Evolutionary conservation across 148 eudicot genomes (phyloP), one percentile per base, ranked within the genome.

Genomic region (Camellia japonica): DNA sequence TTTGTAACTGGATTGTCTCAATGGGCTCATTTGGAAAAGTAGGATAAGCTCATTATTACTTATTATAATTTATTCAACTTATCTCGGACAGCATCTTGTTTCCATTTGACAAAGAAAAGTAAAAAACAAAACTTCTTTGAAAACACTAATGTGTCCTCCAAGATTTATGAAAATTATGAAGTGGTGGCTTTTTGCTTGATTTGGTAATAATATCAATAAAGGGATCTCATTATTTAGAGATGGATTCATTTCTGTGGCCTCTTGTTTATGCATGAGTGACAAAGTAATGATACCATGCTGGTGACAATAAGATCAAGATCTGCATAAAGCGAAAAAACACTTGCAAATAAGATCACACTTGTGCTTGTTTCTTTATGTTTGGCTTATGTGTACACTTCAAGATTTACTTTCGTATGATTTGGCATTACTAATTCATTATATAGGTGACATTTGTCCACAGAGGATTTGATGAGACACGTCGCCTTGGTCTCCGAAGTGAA

Each of bases 381-480:
- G 6, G 2, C 59, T 7, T 7, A 7, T 63, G 12, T 51, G 47
- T 30, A 30, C 7, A 6, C 14, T 64, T 77, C 79, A 77, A 54
- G 60, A 51, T 64, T 41, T 77, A 14, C 7, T 77, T 14, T 41
- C 79, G 68, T 51, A 69, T 60, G 58, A 71, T 62, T 71, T 60
- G 52, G 60, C 10, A 63, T 54, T 63, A 3, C 19, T 63, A 49
- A 68, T 55, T 79, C 55, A 51, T 81, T 73, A 80, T 30, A 49
- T 85, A 96, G 99, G 85, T 82, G 76, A 97, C 99, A 15, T 97
- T 97, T 86, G 86, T 97, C 23, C 99, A 97, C 88, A 92, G 94
- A 84, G 99, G 99, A 76, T 97, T 88, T 90, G 98, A 97, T 83
- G 99, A 97, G 87, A 94, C 91, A 73, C 95, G 94, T 71, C 94